phyloP scores from a whole-genome alignment of 2,329 filamentous ascomycete genomes.

The Trichocomaceae sp. region DNA sequence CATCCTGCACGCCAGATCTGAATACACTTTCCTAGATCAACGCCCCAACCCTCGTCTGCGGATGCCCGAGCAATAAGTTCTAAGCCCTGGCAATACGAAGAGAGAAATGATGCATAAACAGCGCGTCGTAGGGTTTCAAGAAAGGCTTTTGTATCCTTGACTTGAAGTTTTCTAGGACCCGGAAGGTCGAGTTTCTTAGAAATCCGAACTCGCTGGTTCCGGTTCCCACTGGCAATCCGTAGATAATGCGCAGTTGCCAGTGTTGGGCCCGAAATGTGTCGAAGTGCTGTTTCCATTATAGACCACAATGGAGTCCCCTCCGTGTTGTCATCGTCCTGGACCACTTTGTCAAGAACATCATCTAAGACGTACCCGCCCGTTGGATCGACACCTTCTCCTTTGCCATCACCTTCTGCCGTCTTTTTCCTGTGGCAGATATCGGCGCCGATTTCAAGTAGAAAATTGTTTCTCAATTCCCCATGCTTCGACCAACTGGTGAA shows the following conservation, averaged over 20 bases:
- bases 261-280: slow-evolving; percentile 59
- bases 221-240: slow-evolving; percentile 57
- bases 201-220: slow-evolving; percentile 48
- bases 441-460: slow-evolving; percentile 56
- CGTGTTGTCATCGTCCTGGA: slow-evolving; percentile 60
- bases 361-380: slow-evolving; percentile 50
- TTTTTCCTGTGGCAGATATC: slow-evolving; percentile 54
- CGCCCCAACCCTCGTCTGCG: slow-evolving; percentile 52
- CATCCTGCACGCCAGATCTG: slow-evolving; percentile 63
- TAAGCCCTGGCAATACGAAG: slow-evolving; percentile 59
- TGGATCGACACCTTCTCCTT: slow-evolving; percentile 26
- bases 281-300: slow-evolving; percentile 53
- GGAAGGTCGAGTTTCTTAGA: slow-evolving; percentile 44
- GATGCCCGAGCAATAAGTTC: slow-evolving; percentile 57
- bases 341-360: slow-evolving; percentile 62
- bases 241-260: slow-evolving; percentile 58
- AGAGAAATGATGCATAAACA: slow-evolving; percentile 56
- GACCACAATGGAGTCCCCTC: slow-evolving; percentile 65
- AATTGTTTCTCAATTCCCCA: slow-evolving; percentile 55
- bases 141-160: slow-evolving; percentile 39
- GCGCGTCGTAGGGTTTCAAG: slow-evolving; percentile 55
- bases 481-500: slow-evolving; percentile 56
- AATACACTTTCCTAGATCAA: slow-evolving; percentile 36
- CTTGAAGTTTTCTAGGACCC: slow-evolving; percentile 29
- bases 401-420: slow-evolving; percentile 28